Percentiles rank a stretch among this genome's conserved stretches.
Conservation (phyloP, 2,329 filamentous ascomycete genomes). For the Calonectria pteridis region DNA sequence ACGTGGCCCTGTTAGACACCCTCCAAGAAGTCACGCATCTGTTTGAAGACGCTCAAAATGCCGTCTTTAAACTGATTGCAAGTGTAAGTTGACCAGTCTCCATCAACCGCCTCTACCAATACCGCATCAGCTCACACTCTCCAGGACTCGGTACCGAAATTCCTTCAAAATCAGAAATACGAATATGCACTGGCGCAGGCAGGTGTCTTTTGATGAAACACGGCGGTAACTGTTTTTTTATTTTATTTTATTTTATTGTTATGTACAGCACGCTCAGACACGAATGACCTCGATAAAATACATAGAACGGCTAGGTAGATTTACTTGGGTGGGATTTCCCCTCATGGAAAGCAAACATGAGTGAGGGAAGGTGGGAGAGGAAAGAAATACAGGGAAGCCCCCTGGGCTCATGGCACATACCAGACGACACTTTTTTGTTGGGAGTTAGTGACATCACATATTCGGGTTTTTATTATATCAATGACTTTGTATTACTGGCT, state of each 20-base stretch:
- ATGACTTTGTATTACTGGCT: neutral
- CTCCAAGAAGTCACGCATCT: conserved; percentile 88
- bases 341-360: neutral
- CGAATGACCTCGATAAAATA: neutral
- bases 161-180: conserved; percentile 68
- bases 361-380: too few relatives aligned
- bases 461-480: neutral
- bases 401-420: neutral
- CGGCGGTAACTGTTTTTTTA: neutral
- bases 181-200: neutral
- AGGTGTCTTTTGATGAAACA: neutral
- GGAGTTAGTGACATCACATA: neutral
- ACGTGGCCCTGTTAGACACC: conserved; percentile 90
- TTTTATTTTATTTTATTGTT: neutral
- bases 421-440: neutral
- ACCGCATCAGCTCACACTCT: neutral
- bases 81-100: conserved; percentile 88
- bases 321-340: neutral
- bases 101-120: too few relatives aligned
- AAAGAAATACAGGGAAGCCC: neutral
- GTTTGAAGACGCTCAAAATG: conserved; percentile 93
- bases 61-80: conserved; percentile 98
- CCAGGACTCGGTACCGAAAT: conserved; percentile 79
- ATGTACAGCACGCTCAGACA: neutral
- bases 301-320: neutral